Percentiles rank a stretch among this genome's conserved stretches.
Conservation (phyloP, 192 early-diverging fungal genomes). For the Gorgonomyces haynaldii region DNA sequence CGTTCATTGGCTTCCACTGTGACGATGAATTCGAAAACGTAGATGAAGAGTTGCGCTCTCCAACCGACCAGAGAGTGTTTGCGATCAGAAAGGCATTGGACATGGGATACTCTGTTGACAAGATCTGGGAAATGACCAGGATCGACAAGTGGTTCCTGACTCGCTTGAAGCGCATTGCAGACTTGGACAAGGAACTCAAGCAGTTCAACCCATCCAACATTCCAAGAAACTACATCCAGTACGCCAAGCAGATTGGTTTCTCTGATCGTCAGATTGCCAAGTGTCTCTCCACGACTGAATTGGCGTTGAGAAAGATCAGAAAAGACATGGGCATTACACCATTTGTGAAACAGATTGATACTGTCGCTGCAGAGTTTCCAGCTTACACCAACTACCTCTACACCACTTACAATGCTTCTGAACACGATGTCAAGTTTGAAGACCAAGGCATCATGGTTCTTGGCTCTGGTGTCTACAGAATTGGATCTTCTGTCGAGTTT, state of each 20-base stretch:
- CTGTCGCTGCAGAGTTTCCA: slow-evolving; percentile 96
- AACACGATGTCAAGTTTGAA: slow-evolving; percentile 84
- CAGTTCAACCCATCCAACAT: slow-evolving; percentile 50
- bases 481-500: slow-evolving; percentile 96
- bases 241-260: slow-evolving; percentile 93
- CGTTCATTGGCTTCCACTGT: slow-evolving; percentile 63
- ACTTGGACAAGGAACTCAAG: slow-evolving; percentile 59
- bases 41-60: slow-evolving; percentile 79
- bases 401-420: slow-evolving; percentile 89
- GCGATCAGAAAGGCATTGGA: slow-evolving; percentile 93
- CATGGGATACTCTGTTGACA: slow-evolving; percentile 82
- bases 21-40: slow-evolving; percentile 61
- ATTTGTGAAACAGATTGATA: slow-evolving; percentile 96
- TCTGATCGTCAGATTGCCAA: slow-evolving; percentile 81
- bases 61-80: slow-evolving; percentile 90
- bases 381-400: slow-evolving; percentile 97
- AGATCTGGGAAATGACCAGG: slow-evolving; percentile 78
- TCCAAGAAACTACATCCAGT: slow-evolving; percentile 39
- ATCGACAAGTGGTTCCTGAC: slow-evolving; percentile 98
- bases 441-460: slow-evolving; percentile 96
- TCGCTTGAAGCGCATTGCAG: slow-evolving; percentile 80
- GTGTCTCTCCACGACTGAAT: slow-evolving; percentile 68
- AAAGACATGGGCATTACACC: slow-evolving; percentile 71
- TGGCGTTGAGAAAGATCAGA: slow-evolving; percentile 75
- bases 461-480: slow-evolving; percentile 96